phyloP scores from a whole-genome alignment of 306 rosid genomes.

The Quillaja saponaria region DNA sequence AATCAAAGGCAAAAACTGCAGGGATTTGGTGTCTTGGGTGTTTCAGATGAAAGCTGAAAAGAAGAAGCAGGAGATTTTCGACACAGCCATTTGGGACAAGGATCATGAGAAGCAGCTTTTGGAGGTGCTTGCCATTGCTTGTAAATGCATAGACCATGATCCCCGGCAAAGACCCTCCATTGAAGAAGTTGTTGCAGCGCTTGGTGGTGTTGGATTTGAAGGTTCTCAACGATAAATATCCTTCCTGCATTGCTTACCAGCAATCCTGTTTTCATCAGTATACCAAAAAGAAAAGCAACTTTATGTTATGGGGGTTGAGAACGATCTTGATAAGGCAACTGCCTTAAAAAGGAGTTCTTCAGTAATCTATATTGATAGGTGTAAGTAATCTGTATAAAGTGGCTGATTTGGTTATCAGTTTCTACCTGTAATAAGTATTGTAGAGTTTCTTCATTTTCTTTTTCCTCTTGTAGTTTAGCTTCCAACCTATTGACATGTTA shows the following conservation, averaged over 20 bases:
- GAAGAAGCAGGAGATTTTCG: conserved; percentile 62
- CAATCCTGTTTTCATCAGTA: conserved; percentile 29
- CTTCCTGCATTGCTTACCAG: conserved; percentile 19
- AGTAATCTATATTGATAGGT: conserved; percentile 37
- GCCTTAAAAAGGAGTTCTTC: conserved; percentile 8
- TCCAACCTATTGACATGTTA: neutral
- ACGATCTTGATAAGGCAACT: conserved; percentile 30
- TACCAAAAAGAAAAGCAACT: conserved; percentile 34
- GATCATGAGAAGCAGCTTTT: conserved; percentile 59
- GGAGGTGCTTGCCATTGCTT: conserved; percentile 60
- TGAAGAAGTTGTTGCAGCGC: conserved; percentile 68
- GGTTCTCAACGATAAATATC: conserved; percentile 34
- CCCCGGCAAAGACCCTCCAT: conserved; percentile 78
- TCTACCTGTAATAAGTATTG: conserved; percentile 26
- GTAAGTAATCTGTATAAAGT: conserved; percentile 47
- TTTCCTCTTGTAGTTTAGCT: neutral
- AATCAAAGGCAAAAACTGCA: conserved; percentile 65
- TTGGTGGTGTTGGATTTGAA: conserved; percentile 55
- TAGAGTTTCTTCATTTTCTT: conserved; percentile 14
- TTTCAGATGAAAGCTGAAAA: conserved; percentile 64
- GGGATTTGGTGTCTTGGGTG: conserved; percentile 75
- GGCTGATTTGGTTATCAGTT: conserved; percentile 29
- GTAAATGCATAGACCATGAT: conserved; percentile 65
- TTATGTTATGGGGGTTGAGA: conserved; percentile 31
- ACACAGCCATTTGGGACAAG: conserved; percentile 60